Conservation (phyloP, 305 asterid species). For the Striga hermonthica region DNA sequence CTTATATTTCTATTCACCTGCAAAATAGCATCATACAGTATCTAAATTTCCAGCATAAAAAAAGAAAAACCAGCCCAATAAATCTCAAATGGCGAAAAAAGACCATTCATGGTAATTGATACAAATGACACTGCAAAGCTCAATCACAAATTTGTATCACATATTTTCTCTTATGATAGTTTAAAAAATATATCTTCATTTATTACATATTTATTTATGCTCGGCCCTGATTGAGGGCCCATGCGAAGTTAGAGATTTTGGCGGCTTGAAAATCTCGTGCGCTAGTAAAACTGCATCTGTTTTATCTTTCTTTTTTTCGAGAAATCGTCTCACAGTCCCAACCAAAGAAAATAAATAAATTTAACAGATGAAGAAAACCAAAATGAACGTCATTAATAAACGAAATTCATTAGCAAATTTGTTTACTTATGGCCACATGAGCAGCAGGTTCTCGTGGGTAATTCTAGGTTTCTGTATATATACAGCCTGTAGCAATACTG, state of each 20-base stretch:
- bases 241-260: too few relatives aligned
- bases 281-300: slow-evolving; percentile 59
- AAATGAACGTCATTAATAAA: slow-evolving; percentile 23
- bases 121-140: too few relatives aligned
- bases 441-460: slow-evolving; percentile 96
- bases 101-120: too few relatives aligned
- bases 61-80: too few relatives aligned
- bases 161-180: too few relatives aligned
- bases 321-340: slow-evolving; percentile 87
- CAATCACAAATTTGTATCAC: too few relatives aligned
- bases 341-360: slow-evolving; percentile 30
- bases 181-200: too few relatives aligned
- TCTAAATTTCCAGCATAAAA: too few relatives aligned
- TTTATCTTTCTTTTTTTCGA: slow-evolving; percentile 84
- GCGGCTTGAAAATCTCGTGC: too few relatives aligned
- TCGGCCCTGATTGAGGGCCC: too few relatives aligned
- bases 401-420: slow-evolving; percentile 4
- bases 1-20: slow-evolving; percentile 61
- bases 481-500: slow-evolving; percentile 83
- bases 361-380: slow-evolving; percentile 20
- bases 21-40: slow-evolving; percentile 14
- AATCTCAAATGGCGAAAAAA: too few relatives aligned
- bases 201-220: too few relatives aligned
- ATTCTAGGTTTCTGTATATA: slow-evolving; percentile 76
- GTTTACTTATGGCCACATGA: slow-evolving; percentile 88